Conservation (phyloP, 2,329 filamentous ascomycete species). For the Tolypocladium guangdongense region DNA sequence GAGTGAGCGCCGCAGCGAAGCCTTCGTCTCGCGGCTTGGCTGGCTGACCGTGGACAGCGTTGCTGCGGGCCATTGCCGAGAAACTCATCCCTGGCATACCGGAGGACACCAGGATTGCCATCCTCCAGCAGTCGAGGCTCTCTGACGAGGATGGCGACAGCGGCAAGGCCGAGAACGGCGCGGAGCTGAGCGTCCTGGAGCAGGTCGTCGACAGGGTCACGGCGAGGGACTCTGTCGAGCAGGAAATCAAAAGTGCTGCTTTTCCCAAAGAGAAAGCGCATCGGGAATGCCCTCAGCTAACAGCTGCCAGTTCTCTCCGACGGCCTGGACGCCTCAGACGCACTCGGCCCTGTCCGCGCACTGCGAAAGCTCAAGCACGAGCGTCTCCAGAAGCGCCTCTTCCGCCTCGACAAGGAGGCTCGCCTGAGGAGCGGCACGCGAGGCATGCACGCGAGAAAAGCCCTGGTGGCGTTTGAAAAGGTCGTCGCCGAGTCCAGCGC, state of each 20-base stretch:
- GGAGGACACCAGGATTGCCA: conserved; percentile 50
- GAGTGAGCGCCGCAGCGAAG: conserved; percentile 34
- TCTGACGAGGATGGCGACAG: conserved; percentile 20
- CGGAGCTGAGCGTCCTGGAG: conserved; percentile 43
- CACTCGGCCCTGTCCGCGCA: conserved; percentile 46
- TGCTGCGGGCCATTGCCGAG: conserved; percentile 65
- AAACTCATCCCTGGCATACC: conserved; percentile 70
- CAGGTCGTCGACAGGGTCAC: conserved; percentile 55
- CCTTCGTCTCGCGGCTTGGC: not conserved
- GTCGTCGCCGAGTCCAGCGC: conserved; percentile 46
- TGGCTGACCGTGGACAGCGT: conserved; percentile 32
- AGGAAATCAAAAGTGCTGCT: conserved; percentile 44
- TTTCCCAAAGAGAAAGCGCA: too few relatives aligned
- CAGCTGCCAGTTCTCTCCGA: conserved; percentile 39
- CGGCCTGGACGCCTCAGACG: conserved; percentile 46
- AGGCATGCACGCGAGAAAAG: conserved; percentile 66
- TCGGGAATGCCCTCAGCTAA: not conserved
- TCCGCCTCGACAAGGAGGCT: conserved; percentile 63
- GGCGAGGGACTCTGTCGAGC: conserved; percentile 43
- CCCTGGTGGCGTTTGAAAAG: conserved; percentile 57
- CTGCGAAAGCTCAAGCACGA: conserved; percentile 53
- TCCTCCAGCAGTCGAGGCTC: conserved; percentile 55
- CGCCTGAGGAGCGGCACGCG: conserved; percentile 62
- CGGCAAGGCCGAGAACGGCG: conserved; percentile 1
- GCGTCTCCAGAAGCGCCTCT: conserved; percentile 50